Base-by-base conservation (phyloP, 2,329 filamentous ascomycete genomes). In the Thelonectria rubi region DNA sequence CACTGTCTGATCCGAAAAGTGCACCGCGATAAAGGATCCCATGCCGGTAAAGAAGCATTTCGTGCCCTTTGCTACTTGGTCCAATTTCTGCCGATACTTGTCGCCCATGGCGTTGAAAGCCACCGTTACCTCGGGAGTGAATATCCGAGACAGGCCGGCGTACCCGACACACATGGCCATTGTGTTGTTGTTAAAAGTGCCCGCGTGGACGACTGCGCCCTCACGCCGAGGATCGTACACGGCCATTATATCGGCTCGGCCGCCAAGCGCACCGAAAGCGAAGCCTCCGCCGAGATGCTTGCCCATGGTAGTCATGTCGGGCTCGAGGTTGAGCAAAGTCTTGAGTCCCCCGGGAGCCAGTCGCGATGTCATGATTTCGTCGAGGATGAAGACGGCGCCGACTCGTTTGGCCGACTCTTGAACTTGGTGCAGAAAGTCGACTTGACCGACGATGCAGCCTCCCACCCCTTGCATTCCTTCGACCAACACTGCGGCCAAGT, bases 341-440 rank as follows among this genome's bases (percentile, higher is more conserved):
- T 80, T 78, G 2, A 85, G 69, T 1, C 87, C 86, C 7, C 79
- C 74, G 2, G 77, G 77, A 7, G 53, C 39, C 40, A 89, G 74
- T 0, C 87, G 80, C 3, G 83, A 86, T 0, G 87, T 88, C 81
- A 89, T 87, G 2, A 91, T 87, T 73, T 91, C 88, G 69, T 91
- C 88, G 18, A 89, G 78, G 20, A 91, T 85, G 59, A 91, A 81
- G 0, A 90, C 62, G 0, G 83, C 82, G 1, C 81, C 50, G 14
- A 17, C 7, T 14, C 30, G 45, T 11, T 21, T 82, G 0, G 62
- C 58, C 17, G 52, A 74, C 0, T 75, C 71, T 34, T 81, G 81
- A 2, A 88, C 73, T 5, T 77, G 76, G 9, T 72, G 59, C 47
- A 88, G 70, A 66, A 89, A 89, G 5, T 78, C 78, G 2, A 40